Evolutionary conservation across 2,329 filamentous ascomycete genomes (phyloP).

Genomic region (Aureobasidium subglaciale): DNA sequence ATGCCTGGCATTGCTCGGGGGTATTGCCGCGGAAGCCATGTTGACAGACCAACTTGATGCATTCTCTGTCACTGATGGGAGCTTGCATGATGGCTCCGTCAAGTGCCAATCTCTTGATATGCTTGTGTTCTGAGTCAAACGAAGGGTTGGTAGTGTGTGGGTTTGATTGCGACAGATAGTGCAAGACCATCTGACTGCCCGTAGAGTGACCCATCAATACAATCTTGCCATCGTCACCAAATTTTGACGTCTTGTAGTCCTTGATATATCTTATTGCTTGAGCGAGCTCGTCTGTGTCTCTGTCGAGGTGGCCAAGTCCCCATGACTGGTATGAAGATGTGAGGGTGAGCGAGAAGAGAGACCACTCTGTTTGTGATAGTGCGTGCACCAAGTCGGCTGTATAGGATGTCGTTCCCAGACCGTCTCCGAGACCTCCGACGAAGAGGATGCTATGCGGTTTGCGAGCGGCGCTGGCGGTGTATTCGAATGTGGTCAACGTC

Average conservation of each 20-base stretch:
- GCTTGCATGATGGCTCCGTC: conserved; percentile 25
- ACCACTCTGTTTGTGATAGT: conserved; percentile 21
- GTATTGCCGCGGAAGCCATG: conserved; percentile 19
- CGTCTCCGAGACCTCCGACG: conserved; percentile 24
- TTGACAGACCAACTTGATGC: conserved; percentile 18
- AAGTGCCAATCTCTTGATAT: conserved; percentile 18
- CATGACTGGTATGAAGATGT: conserved; percentile 27
- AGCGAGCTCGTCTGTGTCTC: conserved; percentile 33
- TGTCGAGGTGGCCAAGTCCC: conserved; percentile 33
- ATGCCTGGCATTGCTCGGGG: conserved; percentile 15
- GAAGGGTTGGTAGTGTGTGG: conserved; percentile 17
- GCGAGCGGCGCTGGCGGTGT: conserved; percentile 24
- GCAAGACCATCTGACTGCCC: conserved; percentile 21
- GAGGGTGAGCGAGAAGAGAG: conserved; percentile 21
- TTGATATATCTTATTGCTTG: conserved; percentile 24
- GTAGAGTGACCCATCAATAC: conserved; percentile 23
- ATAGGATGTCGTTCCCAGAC: conserved; percentile 23
- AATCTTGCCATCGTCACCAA: conserved; percentile 18
- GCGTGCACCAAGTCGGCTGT: conserved; percentile 21
- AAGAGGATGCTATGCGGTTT: conserved; percentile 25
- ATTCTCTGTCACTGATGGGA: conserved; percentile 21
- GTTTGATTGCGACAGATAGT: conserved; percentile 22
- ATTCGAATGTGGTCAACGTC: conserved; percentile 34
- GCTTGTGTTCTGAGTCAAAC: conserved; percentile 19
- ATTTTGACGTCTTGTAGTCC: conserved; percentile 26